Evolutionary conservation across 2,329 filamentous ascomycete genomes (phyloP).

Genomic region (Phialemoniopsis sp.): DNA sequence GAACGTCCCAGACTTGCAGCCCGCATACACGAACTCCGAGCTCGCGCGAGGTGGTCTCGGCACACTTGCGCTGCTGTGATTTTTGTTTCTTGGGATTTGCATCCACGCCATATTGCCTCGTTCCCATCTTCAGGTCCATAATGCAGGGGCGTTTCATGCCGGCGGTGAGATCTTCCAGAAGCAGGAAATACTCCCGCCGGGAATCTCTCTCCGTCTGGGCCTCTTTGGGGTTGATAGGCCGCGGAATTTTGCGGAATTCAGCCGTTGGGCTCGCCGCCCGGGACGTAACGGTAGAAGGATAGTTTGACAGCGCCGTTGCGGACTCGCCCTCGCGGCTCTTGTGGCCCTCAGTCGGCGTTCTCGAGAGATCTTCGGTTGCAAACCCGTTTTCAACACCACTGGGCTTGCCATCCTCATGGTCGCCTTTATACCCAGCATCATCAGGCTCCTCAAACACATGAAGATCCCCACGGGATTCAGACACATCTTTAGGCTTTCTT

Average conservation of each 20-base stretch:
- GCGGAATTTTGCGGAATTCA: slow-evolving; percentile 40
- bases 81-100: slow-evolving; percentile 87
- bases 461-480: slow-evolving; percentile 68
- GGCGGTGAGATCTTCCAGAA: slow-evolving; percentile 91
- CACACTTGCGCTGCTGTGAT: slow-evolving; percentile 90
- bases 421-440: slow-evolving; percentile 73
- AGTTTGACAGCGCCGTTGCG: slow-evolving; percentile 20
- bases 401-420: slow-evolving; percentile 42
- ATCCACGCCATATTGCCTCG: slow-evolving; percentile 91
- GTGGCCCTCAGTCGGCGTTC: background rate
- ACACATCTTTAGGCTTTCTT: slow-evolving; percentile 68
- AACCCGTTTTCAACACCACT: slow-evolving; percentile 1
- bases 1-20: slow-evolving; percentile 91
- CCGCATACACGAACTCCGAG: slow-evolving; percentile 92
- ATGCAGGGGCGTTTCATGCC: slow-evolving; percentile 97
- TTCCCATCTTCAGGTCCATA: slow-evolving; percentile 98
- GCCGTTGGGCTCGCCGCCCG: slow-evolving; percentile 30
- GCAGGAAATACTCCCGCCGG: slow-evolving; percentile 85
- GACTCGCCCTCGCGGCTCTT: background rate
- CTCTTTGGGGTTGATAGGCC: slow-evolving; percentile 73
- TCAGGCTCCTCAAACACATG: slow-evolving; percentile 89
- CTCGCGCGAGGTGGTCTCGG: slow-evolving; percentile 84
- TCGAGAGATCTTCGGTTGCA: slow-evolving; percentile 4
- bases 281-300: slow-evolving; percentile 23
- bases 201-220: slow-evolving; percentile 59